phyloP scores from a whole-genome alignment of 345 rosid species.

The Populus ilicifolia region DNA sequence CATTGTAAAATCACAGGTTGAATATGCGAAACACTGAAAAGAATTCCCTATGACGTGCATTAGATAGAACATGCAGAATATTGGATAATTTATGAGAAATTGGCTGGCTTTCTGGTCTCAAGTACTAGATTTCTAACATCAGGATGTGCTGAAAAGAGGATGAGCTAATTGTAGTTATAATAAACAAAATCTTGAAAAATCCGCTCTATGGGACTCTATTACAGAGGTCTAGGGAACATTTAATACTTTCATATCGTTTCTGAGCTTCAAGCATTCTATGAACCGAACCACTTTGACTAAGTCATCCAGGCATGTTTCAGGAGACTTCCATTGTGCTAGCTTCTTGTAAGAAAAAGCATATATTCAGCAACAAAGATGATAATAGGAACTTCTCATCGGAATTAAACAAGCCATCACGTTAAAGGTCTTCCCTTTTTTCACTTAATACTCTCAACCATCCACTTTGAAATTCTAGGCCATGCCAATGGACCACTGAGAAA shows the following conservation, averaged over 20 bases:
- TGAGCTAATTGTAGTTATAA: background rate
- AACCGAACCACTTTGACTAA: no score
- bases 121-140: background rate
- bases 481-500: background rate
- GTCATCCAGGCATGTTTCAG: background rate
- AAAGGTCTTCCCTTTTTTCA: no score
- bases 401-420: no score
- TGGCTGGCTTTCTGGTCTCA: no score
- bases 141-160: background rate
- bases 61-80: background rate
- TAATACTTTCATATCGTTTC: no score
- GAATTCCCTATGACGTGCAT: background rate
- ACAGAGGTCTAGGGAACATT: no score
- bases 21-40: background rate
- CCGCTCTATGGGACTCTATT: no score
- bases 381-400: background rate
- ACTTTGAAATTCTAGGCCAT: background rate
- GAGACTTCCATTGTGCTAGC: background rate
- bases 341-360: background rate
- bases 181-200: no score
- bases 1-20: conserved; percentile 1
- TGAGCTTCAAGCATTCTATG: no score
- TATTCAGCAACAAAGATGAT: no score
- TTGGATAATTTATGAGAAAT: no score
- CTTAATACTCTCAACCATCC: no score